Evolutionary conservation across 2,329 filamentous ascomycete genomes (phyloP).

Genomic region (Penicillium sp.): DNA sequence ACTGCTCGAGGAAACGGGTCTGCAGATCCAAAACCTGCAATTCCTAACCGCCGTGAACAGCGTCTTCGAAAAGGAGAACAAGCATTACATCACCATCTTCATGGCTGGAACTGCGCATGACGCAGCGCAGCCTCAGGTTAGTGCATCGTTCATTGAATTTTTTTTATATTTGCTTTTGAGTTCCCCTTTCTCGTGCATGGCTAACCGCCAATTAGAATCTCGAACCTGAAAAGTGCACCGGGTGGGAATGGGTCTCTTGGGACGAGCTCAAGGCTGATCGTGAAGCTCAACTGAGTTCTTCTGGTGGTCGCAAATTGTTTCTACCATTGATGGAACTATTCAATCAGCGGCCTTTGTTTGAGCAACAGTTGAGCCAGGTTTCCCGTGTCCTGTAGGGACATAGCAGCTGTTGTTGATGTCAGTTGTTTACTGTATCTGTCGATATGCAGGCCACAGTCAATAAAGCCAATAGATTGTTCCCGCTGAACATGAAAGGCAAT

Average conservation of each 20-base stretch:
- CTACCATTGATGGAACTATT: conserved; percentile 49
- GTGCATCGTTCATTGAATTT: conserved; percentile 21
- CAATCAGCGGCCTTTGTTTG: conserved; percentile 34
- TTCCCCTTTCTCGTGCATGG: not conserved
- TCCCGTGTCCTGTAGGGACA: no score
- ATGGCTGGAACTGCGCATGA: conserved; percentile 55
- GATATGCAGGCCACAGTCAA: no score
- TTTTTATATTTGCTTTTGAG: not conserved
- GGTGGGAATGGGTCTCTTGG: conserved; percentile 56
- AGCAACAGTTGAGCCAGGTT: not conserved
- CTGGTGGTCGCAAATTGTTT: conserved; percentile 42
- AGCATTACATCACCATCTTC: conserved; percentile 75
- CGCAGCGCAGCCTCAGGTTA: conserved; percentile 55
- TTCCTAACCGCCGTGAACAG: conserved; percentile 66
- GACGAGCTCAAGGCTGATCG: conserved; percentile 43
- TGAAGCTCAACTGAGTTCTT: conserved; percentile 28
- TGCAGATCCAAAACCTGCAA: conserved; percentile 53
- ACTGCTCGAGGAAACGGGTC: conserved; percentile 67
- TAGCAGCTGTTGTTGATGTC: no score
- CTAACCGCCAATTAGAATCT: conserved; percentile 18
- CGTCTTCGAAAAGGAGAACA: conserved; percentile 57
- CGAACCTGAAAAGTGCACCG: conserved; percentile 55
- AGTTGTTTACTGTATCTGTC: no score
- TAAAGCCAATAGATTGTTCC: no score
- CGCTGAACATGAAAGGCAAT: no score